Evolutionary conservation across 805 yeast genomes (phyloP).

Genomic region (Pichia phayaonensis): DNA sequence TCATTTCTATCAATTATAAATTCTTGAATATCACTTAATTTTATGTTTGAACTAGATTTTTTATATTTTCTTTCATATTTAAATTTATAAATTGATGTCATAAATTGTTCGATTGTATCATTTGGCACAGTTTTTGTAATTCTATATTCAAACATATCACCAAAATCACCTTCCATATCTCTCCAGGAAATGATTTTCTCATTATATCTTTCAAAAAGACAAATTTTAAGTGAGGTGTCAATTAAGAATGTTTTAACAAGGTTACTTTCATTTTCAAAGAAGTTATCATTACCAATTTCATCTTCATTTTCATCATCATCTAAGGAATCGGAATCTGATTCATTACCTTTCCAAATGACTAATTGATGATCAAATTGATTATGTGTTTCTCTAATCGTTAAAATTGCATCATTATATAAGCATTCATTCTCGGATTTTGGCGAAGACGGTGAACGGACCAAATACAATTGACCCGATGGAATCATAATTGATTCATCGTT

Average conservation of each 20-base stretch:
- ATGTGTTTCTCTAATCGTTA: slow-evolving; percentile 61
- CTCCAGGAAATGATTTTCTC: slow-evolving; percentile 64
- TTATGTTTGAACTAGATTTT: slow-evolving; percentile 39
- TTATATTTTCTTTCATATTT: slow-evolving; percentile 70
- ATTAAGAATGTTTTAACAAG: slow-evolving; percentile 73
- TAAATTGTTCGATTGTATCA: slow-evolving; percentile 55
- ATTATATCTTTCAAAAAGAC: slow-evolving; percentile 42
- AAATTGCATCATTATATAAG: slow-evolving; percentile 71
- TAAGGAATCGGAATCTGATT: slow-evolving; percentile 51
- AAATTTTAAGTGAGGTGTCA: slow-evolving; percentile 50
- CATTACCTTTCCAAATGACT: slow-evolving; percentile 58
- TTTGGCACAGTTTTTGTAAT: slow-evolving; percentile 52
- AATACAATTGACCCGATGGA: slow-evolving; percentile 72
- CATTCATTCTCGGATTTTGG: slow-evolving; percentile 87
- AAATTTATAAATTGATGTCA: slow-evolving; percentile 54
- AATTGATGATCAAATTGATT: slow-evolving; percentile 57
- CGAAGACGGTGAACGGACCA: slow-evolving; percentile 66
- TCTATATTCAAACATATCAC: slow-evolving; percentile 75
- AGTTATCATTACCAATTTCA: slow-evolving; percentile 31
- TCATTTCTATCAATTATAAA: slow-evolving; percentile 38
- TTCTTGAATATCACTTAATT: slow-evolving; percentile 45
- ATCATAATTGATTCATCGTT: slow-evolving; percentile 58
- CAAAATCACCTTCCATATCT: slow-evolving; percentile 79
- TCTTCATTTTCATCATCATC: slow-evolving; percentile 43
- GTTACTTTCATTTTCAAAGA: slow-evolving; percentile 27